These are phyloP conservation scores for Boletus tomentosulus DNA, from an alignment of 768 basidiomycete genomes.

Conservation along the genomic window DNA sequence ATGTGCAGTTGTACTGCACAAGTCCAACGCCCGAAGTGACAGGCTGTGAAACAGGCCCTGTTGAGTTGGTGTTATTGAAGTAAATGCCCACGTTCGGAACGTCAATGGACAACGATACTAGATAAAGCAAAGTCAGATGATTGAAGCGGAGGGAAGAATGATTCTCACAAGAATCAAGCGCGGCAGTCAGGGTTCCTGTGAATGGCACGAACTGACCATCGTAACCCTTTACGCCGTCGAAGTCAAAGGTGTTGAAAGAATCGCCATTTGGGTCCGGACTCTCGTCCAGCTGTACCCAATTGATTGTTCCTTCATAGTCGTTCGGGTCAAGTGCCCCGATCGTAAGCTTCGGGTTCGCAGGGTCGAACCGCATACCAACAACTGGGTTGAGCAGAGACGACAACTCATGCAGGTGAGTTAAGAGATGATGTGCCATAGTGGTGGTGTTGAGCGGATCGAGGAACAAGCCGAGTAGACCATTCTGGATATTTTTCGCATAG, in stretches of 20 bases:
- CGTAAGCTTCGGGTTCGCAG: conserved; percentile 26
- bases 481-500: conserved; percentile 7
- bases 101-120: conserved; percentile 14
- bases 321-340: conserved; percentile 30
- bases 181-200: conserved; percentile 10
- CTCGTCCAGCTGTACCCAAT: conserved; percentile 24
- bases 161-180: conserved; percentile 25
- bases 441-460: conserved; percentile 20
- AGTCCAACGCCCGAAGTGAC: neutral
- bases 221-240: conserved; percentile 31
- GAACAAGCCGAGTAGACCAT: conserved; percentile 25
- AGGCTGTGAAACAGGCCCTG: conserved; percentile 21
- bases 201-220: conserved; percentile 24
- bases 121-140: neutral
- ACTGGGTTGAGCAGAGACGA: conserved; percentile 29
- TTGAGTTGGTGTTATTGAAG: conserved; percentile 13
- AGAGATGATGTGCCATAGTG: conserved; percentile 4
- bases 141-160: neutral
- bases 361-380: conserved; percentile 28
- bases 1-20: conserved; percentile 17
- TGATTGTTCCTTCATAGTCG: conserved; percentile 30
- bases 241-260: conserved; percentile 17
- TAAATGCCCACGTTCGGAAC: conserved; percentile 19
- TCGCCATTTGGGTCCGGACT: conserved; percentile 15
- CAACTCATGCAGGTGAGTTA: conserved; percentile 18